Percentiles rank a stretch among this genome's conserved stretches.
These are phyloP conservation scores for Colletotrichum eleusines DNA, from an alignment of 2,329 filamentous ascomycete species.

Conservation along the genomic window DNA sequence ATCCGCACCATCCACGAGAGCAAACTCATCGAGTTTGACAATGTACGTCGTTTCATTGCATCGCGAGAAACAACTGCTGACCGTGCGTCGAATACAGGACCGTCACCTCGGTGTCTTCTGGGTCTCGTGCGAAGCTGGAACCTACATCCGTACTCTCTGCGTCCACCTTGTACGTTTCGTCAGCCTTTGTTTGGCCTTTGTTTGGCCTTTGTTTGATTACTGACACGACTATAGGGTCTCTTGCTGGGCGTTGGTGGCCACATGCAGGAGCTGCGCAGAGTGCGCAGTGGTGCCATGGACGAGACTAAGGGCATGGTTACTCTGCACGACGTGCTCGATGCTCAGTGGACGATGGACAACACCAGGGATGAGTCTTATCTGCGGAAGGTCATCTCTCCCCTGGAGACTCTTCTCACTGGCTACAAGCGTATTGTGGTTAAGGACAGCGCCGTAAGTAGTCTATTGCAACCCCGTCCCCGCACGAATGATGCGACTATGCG, in stretches of 20 bases:
- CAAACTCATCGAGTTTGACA: constrained; percentile 98
- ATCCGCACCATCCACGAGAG: constrained; percentile 98
- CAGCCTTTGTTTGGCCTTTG: constrained; percentile 60
- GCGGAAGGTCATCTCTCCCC: constrained; percentile 88
- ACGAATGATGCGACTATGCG: constrained; percentile 27
- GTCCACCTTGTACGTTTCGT: constrained; percentile 78
- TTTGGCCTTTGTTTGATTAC: constrained; percentile 28
- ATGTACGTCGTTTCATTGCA: constrained; percentile 53
- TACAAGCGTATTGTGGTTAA: constrained; percentile 99
- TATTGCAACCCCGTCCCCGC: constrained; percentile 31
- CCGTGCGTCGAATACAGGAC: constrained; percentile 59
- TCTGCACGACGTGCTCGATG: constrained; percentile 94
- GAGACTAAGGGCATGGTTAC: constrained; percentile 92
- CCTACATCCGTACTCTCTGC: constrained; percentile 98
- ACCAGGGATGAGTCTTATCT: constrained; percentile 90
- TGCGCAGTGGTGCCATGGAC: constrained; percentile 94
- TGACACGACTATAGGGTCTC: constrained; percentile 60
- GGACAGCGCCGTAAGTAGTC: constrained; percentile 73
- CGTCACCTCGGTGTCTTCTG: constrained; percentile 98
- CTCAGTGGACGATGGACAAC: constrained; percentile 97
- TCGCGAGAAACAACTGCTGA: constrained; percentile 24
- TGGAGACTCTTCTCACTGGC: constrained; percentile 90
- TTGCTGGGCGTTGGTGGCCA: constrained; percentile 87
- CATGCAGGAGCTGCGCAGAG: constrained; percentile 98
- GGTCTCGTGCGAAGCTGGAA: constrained; percentile 98